These are phyloP conservation scores for Claviceps humidiphila DNA, from an alignment of 2,329 filamentous ascomycete species.

Conservation along the genomic window DNA sequence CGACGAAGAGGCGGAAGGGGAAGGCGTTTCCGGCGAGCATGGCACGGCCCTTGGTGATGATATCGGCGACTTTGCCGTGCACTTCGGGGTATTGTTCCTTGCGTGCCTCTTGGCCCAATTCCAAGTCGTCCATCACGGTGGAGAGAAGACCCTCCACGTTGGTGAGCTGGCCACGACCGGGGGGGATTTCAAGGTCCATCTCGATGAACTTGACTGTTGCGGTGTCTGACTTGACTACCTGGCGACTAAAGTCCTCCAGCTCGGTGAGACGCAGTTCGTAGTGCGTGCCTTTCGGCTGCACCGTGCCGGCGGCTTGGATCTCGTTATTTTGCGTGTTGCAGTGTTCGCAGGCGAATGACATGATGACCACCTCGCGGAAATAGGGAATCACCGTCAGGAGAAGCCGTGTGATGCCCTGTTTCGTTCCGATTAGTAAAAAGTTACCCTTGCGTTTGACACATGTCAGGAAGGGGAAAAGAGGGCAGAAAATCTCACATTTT, in stretches of 20 bases:
- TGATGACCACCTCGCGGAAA: constrained; percentile 94
- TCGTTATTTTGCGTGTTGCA: constrained; percentile 87
- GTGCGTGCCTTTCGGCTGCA: constrained; percentile 76
- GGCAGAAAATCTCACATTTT: constrained; percentile 45
- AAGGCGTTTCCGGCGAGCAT: constrained; percentile 70
- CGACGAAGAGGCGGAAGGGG: constrained; percentile 77
- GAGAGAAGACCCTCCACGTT: constrained; percentile 83
- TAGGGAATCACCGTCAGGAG: constrained; percentile 88
- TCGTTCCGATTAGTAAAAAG: neutral
- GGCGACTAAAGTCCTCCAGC: constrained; percentile 63
- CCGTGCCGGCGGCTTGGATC: constrained; percentile 80
- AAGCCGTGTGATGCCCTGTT: constrained; percentile 67
- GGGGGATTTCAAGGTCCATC: constrained; percentile 82
- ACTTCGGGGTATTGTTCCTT: constrained; percentile 68
- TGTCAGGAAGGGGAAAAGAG: neutral
- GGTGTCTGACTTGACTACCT: constrained; percentile 85
- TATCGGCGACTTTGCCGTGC: constrained; percentile 60
- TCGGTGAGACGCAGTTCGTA: constrained; percentile 70
- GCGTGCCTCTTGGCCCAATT: constrained; percentile 67
- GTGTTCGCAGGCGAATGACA: constrained; percentile 88
- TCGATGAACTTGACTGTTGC: constrained; percentile 80
- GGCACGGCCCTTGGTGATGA: constrained; percentile 59
- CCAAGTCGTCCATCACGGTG: constrained; percentile 68
- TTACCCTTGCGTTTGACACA: neutral
- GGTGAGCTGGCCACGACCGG: constrained; percentile 79